Base-by-base conservation (phyloP, 169 alveolate species). In the Plasmodium falciparum region DNA sequence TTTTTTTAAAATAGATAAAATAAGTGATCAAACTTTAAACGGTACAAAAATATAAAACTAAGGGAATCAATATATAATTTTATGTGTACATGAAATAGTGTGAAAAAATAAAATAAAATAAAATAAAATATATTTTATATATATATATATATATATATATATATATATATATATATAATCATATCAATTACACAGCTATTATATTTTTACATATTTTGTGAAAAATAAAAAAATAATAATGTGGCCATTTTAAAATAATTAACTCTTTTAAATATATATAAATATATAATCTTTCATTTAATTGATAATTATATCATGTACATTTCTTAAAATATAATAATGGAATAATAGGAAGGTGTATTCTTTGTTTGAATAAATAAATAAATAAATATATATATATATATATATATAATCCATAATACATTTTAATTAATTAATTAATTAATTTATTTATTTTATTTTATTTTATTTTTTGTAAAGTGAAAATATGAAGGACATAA, bases 401-500 rank as follows among this genome's bases (percentile, higher is more conserved):
- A 50, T 33, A 43, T 65, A 15, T 24, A 29, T 47, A 65, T 54
- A 43, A 26, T 26, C 39, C 39, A 2, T 26, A 73, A 73, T 8
- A 39, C 12, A 43, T 39, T 7, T 15, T 17, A 20, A 12, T 26
- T 12, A 65, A 9, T 12, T 65, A 65, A 12, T 22, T 22, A 0
- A 24, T 11, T 24, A 0, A 20, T 20, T 20, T 0, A 20, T 20
- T 20, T 20, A 20, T 20, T 20, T 20, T 20, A 20, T 20, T 20
- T 20, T 39, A 49, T 17, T 72, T 12, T 59, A 33, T 29, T 59
- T 26, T 13, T 33, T 59, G 29, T 47, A 73, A 43, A 61, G 15
- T 24, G 22, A 56, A 76, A 65, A 63, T 49, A 56, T 85, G 92
- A 85, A 85, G 74, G 92, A 85, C 20, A 85, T 85, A 85, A 85